These are phyloP conservation scores for Hygrophila difformis DNA, from an alignment of 257 asterid species.

Conservation along the genomic window DNA sequence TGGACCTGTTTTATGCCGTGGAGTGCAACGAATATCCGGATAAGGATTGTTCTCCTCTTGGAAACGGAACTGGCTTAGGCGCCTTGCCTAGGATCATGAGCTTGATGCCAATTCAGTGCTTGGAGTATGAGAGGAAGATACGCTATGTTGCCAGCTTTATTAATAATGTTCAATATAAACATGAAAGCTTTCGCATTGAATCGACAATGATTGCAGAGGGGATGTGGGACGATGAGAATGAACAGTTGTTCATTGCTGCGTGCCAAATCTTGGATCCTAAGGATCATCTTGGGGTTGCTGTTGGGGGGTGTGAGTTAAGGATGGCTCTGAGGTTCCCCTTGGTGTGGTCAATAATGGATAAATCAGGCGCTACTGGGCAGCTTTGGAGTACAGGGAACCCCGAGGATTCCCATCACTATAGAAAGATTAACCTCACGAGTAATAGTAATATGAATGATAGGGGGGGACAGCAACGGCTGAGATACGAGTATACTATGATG, in stretches of 20 bases:
- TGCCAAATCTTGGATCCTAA: constrained; percentile 31
- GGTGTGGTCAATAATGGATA: constrained; percentile 30
- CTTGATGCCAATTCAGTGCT: constrained; percentile 33
- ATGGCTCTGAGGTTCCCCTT: constrained; percentile 40
- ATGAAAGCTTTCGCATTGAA: constrained; percentile 14
- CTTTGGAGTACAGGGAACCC: too few species aligned
- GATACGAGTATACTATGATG: constrained; percentile 42
- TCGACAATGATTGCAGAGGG: constrained; percentile 30
- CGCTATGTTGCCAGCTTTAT: constrained; percentile 20
- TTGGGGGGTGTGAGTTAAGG: constrained; percentile 46
- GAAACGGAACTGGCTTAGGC: too few species aligned
- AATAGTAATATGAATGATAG: background rate
- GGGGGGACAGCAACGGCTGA: constrained; percentile 16
- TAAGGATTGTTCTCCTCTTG: too few species aligned
- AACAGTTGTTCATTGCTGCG: constrained; percentile 34
- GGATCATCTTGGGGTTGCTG: constrained; percentile 14
- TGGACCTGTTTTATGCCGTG: too few species aligned
- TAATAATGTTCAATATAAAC: too few species aligned
- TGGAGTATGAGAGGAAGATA: constrained; percentile 16
- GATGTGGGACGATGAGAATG: too few species aligned
- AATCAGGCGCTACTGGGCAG: too few species aligned
- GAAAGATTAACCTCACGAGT: constrained; percentile 21
- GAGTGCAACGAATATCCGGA: too few species aligned
- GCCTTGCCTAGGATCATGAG: too few species aligned
- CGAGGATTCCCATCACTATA: constrained; percentile 28